A percentile compares a stretch with the other conserved stretches of the same genome.
phyloP scores from a whole-genome alignment of 139 green algal species.

The Yamagishiella unicocca region DNA sequence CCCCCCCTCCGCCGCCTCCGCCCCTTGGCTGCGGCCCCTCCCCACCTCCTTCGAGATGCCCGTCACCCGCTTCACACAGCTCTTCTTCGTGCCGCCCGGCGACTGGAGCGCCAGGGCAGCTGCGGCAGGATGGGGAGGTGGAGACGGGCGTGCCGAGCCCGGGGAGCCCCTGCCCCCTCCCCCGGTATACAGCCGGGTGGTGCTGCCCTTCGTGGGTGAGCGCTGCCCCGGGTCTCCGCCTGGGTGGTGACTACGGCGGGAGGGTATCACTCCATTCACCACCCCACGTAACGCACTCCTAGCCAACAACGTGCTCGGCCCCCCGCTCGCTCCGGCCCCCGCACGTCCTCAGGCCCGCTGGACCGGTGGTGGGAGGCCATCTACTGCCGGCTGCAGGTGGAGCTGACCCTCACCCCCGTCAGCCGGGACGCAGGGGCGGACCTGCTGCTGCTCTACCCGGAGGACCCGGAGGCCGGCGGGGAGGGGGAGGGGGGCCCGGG shows the following conservation, averaged over 20 bases:
- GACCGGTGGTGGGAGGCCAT: conserved; percentile 44
- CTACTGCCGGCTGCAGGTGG: conserved; percentile 56
- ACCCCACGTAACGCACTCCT: background rate
- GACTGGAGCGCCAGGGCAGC: background rate
- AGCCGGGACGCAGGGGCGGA: conserved; percentile 59
- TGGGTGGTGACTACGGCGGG: background rate
- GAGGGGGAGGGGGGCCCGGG: background rate
- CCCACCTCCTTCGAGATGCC: conserved; percentile 4
- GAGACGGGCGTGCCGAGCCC: background rate
- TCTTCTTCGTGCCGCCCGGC: conserved; percentile 57
- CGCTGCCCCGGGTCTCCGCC: background rate
- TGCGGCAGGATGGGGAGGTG: background rate
- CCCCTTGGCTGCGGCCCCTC: conserved; percentile 50
- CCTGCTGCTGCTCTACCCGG: conserved; percentile 49
- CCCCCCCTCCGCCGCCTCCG: background rate
- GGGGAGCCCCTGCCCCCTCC: background rate
- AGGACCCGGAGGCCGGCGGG: background rate
- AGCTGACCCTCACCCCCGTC: conserved; percentile 48
- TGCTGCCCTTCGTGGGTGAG: conserved; percentile 41
- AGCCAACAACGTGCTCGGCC: background rate
- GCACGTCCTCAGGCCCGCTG: conserved; percentile 19
- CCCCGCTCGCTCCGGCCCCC: background rate
- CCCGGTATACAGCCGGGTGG: conserved; percentile 7
- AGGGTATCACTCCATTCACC: background rate
- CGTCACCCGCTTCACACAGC: conserved; percentile 50